Conservation (phyloP, 2,329 filamentous ascomycete species). For the Talaromyces albobiverticillius region DNA sequence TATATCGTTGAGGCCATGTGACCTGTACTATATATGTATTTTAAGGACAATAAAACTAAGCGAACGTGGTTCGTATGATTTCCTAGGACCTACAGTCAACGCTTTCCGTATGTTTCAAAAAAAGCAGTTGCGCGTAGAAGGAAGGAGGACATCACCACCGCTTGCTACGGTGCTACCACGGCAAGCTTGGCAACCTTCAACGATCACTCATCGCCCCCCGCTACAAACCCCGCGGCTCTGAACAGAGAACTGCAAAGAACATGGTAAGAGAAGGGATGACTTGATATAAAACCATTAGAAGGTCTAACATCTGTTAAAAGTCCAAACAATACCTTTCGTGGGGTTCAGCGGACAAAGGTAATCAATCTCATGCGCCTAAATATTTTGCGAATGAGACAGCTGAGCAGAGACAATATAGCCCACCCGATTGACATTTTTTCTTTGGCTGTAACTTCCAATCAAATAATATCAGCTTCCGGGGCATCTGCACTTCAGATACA, state of each 20-base stretch:
- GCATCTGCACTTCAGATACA: constrained; percentile 79
- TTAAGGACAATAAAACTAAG: background rate
- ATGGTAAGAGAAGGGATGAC: constrained; percentile 22
- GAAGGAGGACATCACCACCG: no score
- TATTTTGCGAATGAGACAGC: background rate
- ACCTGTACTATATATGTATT: constrained; percentile 5
- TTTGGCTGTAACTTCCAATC: constrained; percentile 69
- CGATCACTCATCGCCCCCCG: background rate
- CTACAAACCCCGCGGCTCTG: background rate
- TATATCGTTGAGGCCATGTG: background rate
- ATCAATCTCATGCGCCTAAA: constrained; percentile 22
- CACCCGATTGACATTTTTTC: constrained; percentile 84
- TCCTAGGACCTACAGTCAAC: background rate
- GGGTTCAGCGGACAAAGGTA: constrained; percentile 84
- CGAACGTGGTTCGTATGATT: background rate
- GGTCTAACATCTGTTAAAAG: constrained; percentile 46
- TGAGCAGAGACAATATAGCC: constrained; percentile 51
- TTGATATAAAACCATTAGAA: background rate
- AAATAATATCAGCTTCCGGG: constrained; percentile 80
- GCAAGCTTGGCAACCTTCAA: constrained; percentile 11
- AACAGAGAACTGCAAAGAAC: constrained; percentile 7
- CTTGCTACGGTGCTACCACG: no score
- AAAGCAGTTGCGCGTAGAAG: background rate
- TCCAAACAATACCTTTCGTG: constrained; percentile 98
- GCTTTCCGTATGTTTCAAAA: background rate